A percentile compares a stretch with the other conserved stretches of the same genome.
Evolutionary conservation across 805 yeast genomes (phyloP).

Genomic region (Candida odintsovae): DNA sequence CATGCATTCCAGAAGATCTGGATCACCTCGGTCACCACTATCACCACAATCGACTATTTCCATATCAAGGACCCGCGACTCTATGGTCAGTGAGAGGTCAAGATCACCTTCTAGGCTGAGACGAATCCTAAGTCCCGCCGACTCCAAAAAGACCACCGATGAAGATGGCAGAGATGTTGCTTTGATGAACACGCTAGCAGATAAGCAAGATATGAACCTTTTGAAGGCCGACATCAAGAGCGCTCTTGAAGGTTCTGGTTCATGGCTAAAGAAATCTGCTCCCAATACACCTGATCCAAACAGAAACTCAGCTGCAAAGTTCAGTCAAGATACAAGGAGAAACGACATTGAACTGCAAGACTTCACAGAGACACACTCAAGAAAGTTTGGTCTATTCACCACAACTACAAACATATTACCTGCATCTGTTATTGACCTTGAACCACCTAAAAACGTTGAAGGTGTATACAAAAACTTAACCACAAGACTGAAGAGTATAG

Average conservation of each 20-base stretch:
- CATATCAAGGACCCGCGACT: neutral
- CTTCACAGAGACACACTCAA: neutral
- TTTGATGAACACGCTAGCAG: constrained; percentile 10
- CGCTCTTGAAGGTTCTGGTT: constrained; percentile 13
- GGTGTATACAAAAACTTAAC: constrained; percentile 12
- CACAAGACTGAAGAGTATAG: constrained; percentile 2
- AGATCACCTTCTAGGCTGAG: neutral
- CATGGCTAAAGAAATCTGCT: constrained; percentile 12
- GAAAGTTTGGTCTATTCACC: neutral
- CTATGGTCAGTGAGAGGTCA: neutral
- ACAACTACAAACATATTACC: neutral
- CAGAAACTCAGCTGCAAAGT: neutral
- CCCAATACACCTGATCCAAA: constrained; percentile 2
- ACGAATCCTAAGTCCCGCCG: neutral
- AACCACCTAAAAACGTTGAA: constrained; percentile 9
- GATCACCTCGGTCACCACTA: no score
- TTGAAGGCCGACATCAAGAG: constrained; percentile 16
- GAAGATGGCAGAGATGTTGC: constrained; percentile 4
- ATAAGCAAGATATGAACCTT: constrained; percentile 7
- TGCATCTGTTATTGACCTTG: neutral
- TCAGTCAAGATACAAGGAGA: neutral
- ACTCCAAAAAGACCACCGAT: neutral
- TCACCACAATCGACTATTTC: neutral
- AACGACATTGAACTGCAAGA: neutral
- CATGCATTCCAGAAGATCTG: neutral